Conservation (phyloP, 108 stramenopile genomes). For the Aurantiochytrium sp. region DNA sequence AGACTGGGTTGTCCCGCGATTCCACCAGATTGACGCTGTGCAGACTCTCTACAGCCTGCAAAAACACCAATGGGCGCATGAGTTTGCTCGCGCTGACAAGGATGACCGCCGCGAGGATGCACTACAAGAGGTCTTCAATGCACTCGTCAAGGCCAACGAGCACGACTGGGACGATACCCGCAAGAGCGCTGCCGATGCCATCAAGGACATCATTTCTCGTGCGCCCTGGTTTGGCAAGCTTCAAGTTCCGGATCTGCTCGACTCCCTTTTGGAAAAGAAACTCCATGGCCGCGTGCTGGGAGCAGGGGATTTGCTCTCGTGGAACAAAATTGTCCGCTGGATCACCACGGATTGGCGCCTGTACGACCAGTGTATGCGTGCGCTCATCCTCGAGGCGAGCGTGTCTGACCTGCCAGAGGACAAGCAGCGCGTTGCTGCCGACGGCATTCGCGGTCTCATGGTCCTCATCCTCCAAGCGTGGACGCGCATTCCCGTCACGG, state of each 20-base stretch:
- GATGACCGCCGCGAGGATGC: not conserved
- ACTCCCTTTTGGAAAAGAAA: not conserved
- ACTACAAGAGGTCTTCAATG: not conserved
- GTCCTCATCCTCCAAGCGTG: not conserved
- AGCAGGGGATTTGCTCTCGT: not conserved
- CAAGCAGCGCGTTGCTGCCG: not conserved
- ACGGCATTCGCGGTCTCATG: not conserved
- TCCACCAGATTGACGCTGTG: not conserved
- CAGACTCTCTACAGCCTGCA: not conserved
- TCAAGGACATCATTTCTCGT: not conserved
- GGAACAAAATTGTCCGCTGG: slow-evolving; percentile 2
- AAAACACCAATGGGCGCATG: not conserved
- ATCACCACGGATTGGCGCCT: not conserved
- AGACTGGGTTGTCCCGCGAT: slow-evolving; percentile 12
- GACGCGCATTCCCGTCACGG: not conserved
- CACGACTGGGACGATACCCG: not conserved
- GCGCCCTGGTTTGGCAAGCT: slow-evolving; percentile 4
- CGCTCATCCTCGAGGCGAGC: not conserved
- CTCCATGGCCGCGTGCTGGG: not conserved
- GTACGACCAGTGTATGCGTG: not conserved
- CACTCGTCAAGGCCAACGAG: not conserved
- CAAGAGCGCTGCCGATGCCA: not conserved
- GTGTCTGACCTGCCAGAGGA: not conserved
- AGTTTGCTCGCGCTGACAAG: not conserved
- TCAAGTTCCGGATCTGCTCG: not conserved